Conservation (phyloP, 208 protist species). For the Wallacemonas sp. region DNA sequence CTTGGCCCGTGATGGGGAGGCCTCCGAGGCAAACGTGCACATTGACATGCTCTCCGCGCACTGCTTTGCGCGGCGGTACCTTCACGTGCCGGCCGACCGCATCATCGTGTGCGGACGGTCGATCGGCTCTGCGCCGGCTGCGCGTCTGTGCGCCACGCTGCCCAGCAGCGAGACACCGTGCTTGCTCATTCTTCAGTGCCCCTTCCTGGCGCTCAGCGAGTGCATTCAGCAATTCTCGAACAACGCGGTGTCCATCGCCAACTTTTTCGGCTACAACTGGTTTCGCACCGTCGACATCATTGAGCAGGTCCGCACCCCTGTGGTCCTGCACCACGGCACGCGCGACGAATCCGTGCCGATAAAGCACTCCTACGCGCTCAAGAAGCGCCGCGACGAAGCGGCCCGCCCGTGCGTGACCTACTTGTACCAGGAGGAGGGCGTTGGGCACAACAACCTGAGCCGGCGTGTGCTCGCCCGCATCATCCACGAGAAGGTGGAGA, state of each 20-base stretch:
- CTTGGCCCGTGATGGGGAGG: constrained; percentile 39
- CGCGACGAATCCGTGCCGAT: constrained; percentile 75
- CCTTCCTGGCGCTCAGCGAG: constrained; percentile 76
- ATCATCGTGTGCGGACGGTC: constrained; percentile 83
- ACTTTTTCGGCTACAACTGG: constrained; percentile 79
- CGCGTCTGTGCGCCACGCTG: constrained; percentile 48
- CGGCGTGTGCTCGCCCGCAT: constrained; percentile 42
- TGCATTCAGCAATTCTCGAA: constrained; percentile 72
- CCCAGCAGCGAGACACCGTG: constrained; percentile 39
- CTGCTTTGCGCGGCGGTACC: constrained; percentile 53
- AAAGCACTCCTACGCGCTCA: constrained; percentile 60
- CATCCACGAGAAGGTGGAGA: constrained; percentile 48
- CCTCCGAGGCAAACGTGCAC: constrained; percentile 62
- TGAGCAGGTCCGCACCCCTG: constrained; percentile 64
- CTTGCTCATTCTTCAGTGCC: constrained; percentile 70
- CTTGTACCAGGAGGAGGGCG: constrained; percentile 58
- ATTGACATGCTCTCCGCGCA: constrained; percentile 69
- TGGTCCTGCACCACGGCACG: constrained; percentile 85
- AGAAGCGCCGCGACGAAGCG: constrained; percentile 44
- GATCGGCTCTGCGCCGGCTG: constrained; percentile 64
- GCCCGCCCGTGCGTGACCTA: constrained; percentile 52
- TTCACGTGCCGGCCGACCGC: constrained; percentile 49
- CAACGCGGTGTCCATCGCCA: constrained; percentile 59
- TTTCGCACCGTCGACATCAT: constrained; percentile 85
- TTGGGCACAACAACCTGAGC: constrained; percentile 82